Conservation (phyloP, 768 basidiomycete species). For the Chlorophyllum brunneum region DNA sequence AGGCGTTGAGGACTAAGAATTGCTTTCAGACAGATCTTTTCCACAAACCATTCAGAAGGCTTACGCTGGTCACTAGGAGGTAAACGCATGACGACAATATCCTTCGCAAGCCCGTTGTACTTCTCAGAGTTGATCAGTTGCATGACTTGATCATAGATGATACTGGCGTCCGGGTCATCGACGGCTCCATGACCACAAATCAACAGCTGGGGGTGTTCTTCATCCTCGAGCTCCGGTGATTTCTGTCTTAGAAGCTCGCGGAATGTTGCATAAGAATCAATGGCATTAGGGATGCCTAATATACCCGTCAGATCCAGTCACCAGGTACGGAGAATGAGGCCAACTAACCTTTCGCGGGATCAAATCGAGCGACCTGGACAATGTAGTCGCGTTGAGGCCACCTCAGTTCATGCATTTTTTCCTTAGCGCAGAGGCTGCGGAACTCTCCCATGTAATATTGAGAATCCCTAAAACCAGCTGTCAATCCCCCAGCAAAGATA, state of each 20-base stretch:
- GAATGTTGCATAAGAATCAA: conserved; percentile 86
- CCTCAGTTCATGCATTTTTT: conserved; percentile 74
- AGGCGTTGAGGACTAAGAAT: conserved; percentile 73
- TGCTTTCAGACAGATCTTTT: conserved; percentile 16
- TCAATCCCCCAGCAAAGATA: not conserved
- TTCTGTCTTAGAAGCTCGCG: conserved; percentile 55
- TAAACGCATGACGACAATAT: conserved; percentile 74
- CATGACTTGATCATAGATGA: conserved; percentile 81
- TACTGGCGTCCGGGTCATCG: conserved; percentile 92
- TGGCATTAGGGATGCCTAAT: conserved; percentile 76
- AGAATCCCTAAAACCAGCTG: conserved; percentile 47
- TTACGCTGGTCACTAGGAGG: conserved; percentile 83
- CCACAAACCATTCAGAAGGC: conserved; percentile 27
- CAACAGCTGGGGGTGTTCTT: conserved; percentile 70
- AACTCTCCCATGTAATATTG: conserved; percentile 90
- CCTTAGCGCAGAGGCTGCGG: conserved; percentile 68
- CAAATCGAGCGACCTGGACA: conserved; percentile 92
- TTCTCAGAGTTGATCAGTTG: conserved; percentile 49
- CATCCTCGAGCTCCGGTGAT: conserved; percentile 36
- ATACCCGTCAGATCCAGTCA: not conserved
- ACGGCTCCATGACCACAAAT: conserved; percentile 91
- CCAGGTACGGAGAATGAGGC: not conserved
- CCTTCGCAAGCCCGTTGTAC: conserved; percentile 51
- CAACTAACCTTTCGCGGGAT: conserved; percentile 57
- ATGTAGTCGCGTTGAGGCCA: conserved; percentile 86